A percentile compares a stretch with the other conserved stretches of the same genome.
phyloP scores from a whole-genome alignment of 331 rosid genomes.

The Rosa hybrid region DNA sequence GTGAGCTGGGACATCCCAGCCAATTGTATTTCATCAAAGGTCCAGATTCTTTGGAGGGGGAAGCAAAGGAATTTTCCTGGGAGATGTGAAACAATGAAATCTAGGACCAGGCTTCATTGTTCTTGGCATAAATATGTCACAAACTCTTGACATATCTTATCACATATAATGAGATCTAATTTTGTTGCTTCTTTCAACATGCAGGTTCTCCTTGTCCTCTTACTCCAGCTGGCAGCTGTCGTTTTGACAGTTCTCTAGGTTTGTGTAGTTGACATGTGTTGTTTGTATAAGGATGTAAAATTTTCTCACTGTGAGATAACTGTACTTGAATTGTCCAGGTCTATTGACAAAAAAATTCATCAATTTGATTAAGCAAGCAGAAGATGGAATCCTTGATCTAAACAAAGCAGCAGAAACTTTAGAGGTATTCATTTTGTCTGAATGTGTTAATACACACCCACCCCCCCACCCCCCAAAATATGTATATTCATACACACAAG shows the following conservation, averaged over 20 bases:
- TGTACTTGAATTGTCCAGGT: conserved; percentile 59
- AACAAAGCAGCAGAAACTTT: conserved; percentile 96
- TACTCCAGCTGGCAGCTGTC: conserved; percentile 91
- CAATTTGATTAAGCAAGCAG: conserved; percentile 88
- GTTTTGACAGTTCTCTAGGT: conserved; percentile 98
- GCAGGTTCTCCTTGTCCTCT: conserved; percentile 87
- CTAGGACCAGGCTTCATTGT: not conserved
- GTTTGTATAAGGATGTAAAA: conserved; percentile 25
- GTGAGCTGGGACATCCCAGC: not conserved
- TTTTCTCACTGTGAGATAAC: conserved; percentile 34
- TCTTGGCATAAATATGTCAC: not conserved
- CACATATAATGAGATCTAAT: not conserved
- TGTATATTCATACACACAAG: not conserved
- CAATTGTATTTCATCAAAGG: not conserved
- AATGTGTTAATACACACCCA: not conserved
- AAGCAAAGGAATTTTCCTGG: not conserved
- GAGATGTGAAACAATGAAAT: not conserved
- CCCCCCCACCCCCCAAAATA: not conserved
- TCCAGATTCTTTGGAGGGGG: not conserved
- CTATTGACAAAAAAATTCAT: conserved; percentile 92
- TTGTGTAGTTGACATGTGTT: conserved; percentile 20
- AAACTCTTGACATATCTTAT: not conserved
- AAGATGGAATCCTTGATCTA: conserved; percentile 94
- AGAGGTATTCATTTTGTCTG: conserved; percentile 51
- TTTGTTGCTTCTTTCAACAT: conserved; percentile 21